Evolutionary conservation across 2,329 filamentous ascomycete genomes (phyloP).

Genomic region (Alternaria rosae): DNA sequence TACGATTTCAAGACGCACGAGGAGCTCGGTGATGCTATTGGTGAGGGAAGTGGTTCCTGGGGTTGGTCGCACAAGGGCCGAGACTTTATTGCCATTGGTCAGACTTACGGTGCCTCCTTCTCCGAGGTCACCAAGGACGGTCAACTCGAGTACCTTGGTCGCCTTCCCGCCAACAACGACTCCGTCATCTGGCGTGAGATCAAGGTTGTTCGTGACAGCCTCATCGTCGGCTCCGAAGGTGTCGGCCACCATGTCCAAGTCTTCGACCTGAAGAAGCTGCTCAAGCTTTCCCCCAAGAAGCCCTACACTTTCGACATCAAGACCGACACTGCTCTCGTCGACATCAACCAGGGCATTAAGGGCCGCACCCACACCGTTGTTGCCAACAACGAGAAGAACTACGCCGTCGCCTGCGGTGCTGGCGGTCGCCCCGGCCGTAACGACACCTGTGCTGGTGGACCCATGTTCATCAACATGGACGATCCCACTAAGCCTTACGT

Average conservation of each 20-base stretch:
- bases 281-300: constrained; percentile 42
- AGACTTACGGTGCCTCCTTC: constrained; percentile 64
- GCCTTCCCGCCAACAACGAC: constrained; percentile 56
- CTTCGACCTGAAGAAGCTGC: constrained; percentile 63
- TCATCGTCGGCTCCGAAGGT: constrained; percentile 52
- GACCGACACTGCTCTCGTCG: constrained; percentile 41
- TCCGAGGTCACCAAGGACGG: constrained; percentile 59
- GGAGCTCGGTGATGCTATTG: constrained; percentile 58
- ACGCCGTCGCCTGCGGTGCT: constrained; percentile 46
- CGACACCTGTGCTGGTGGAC: constrained; percentile 57
- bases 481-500: constrained; percentile 56
- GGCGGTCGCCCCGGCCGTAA: constrained; percentile 39
- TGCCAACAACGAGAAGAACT: constrained; percentile 45
- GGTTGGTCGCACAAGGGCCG: constrained; percentile 62
- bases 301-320: constrained; percentile 40
- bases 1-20: constrained; percentile 65
- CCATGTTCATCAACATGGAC: constrained; percentile 66
- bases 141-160: constrained; percentile 62
- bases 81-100: constrained; percentile 63
- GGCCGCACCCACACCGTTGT: constrained; percentile 49
- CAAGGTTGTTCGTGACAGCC: constrained; percentile 50
- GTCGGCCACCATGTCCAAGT: constrained; percentile 64
- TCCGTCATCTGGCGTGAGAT: constrained; percentile 63
- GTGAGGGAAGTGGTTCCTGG: constrained; percentile 58
- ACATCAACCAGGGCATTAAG: constrained; percentile 32